Base-by-base conservation (phyloP, 2,329 filamentous ascomycete species). In the Emmonsiellopsis sp. region DNA sequence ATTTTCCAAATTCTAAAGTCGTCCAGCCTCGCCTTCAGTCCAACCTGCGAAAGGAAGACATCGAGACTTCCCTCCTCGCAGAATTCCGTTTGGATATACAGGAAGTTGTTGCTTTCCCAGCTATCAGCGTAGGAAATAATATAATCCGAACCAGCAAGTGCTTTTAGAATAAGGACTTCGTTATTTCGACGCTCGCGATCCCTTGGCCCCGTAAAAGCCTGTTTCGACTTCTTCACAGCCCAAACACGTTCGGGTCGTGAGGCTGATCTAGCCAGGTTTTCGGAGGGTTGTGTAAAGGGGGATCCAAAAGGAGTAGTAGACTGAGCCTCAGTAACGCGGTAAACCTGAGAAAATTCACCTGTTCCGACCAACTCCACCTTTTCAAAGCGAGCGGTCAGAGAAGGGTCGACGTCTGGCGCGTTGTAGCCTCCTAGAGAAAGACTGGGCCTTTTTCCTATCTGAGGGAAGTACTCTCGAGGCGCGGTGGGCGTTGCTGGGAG, bases 1-100 rank as follows among this genome's bases (percentile, higher is more conserved):
- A 97, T 92, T 74, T 98, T 98, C 89, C 93, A 98, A 69, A 97
- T 96, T 57, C 93, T 83, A 72, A 98, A 98, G 68, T 97, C 93
- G 70, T 98, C 93, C 59, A 98, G 74, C 61, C 92, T 82, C 46
- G 89, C 91, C 66, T 87, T 89, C 56, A 85, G 79, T 27, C 93
- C 93, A 56, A 89, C 83, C 54, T 86, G 82, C n/a, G 82, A 80
- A 33, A 98, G 77, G 66, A 97, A 98, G 13, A 83, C 79, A 66
- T 94, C 87, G 43, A 98, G 75, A 56, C 88, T 95, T 13, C 93
- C 93, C 66, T 95, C 89, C 67, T 96, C 91, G 64, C 93, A 98
- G 66, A 85, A 97, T 65, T 98, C 93, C 0, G 92, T 97, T 73
- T 97, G 92, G 56, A 98, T 97, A 73, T 96, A 98, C 8, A 98